phyloP scores from a whole-genome alignment of 306 rosid genomes.

The Prunus persica region Prunus_persica_NCBIv2 NC_034009.1:32299001-32299500 shows the following conservation, averaged over 20 bases:
- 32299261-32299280: background rate
- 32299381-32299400: slow-evolving; percentile 68
- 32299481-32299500: slow-evolving; percentile 79
- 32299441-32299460: slow-evolving; percentile 87
- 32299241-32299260: background rate
- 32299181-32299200: background rate
- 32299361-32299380: slow-evolving; percentile 80
- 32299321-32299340: background rate
- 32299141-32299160: too few species aligned
- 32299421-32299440: slow-evolving; percentile 67
- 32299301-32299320: background rate
- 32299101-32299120: background rate
- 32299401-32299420: slow-evolving; percentile 75
- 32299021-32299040: background rate
- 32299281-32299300: background rate
- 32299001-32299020: background rate
- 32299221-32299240: background rate
- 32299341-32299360: slow-evolving; percentile 54
- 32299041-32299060: background rate
- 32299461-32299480: slow-evolving; percentile 80
- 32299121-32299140: background rate
- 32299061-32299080: background rate
- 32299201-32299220: background rate
- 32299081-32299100: background rate
- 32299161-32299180: background rate